phyloP scores from a whole-genome alignment of 164 flowering plant species.

The Chimonanthus salicifolius region DNA sequence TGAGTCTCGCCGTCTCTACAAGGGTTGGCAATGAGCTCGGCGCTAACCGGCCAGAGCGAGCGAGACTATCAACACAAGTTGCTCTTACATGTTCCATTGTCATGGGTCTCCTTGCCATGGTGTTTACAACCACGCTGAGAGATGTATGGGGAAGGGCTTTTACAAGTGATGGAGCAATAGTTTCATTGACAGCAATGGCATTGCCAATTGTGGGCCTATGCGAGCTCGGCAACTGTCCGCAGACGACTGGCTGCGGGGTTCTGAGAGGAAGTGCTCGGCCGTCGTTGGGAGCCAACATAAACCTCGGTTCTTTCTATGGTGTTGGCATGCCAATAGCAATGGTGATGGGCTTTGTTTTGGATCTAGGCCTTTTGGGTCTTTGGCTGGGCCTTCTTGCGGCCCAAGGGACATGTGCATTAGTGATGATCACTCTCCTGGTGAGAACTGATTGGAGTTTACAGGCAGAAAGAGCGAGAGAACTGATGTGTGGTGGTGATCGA shows the following conservation, averaged over 20 bases:
- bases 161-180: constrained; percentile 31
- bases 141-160: constrained; percentile 46
- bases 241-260: constrained; percentile 59
- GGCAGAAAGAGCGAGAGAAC: constrained; percentile 19
- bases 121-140: constrained; percentile 27
- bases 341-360: constrained; percentile 17
- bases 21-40: constrained; percentile 64
- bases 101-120: constrained; percentile 35
- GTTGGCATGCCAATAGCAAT: constrained; percentile 59
- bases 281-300: constrained; percentile 41
- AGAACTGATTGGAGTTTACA: constrained; percentile 22
- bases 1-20: constrained; percentile 44
- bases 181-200: constrained; percentile 31
- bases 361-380: constrained; percentile 21
- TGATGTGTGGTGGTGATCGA: constrained; percentile 8
- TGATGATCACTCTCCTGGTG: constrained; percentile 12
- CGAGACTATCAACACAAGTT: constrained; percentile 23
- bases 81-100: constrained; percentile 32
- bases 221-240: constrained; percentile 70
- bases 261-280: constrained; percentile 64
- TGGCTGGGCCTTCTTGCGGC: constrained; percentile 26
- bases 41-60: constrained; percentile 37
- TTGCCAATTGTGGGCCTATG: constrained; percentile 59
- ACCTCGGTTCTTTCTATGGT: constrained; percentile 51
- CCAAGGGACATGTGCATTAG: constrained; percentile 15